Evolutionary conservation across 2,329 filamentous ascomycete genomes (phyloP).

Genomic region (Monosporascus sp.): DNA sequence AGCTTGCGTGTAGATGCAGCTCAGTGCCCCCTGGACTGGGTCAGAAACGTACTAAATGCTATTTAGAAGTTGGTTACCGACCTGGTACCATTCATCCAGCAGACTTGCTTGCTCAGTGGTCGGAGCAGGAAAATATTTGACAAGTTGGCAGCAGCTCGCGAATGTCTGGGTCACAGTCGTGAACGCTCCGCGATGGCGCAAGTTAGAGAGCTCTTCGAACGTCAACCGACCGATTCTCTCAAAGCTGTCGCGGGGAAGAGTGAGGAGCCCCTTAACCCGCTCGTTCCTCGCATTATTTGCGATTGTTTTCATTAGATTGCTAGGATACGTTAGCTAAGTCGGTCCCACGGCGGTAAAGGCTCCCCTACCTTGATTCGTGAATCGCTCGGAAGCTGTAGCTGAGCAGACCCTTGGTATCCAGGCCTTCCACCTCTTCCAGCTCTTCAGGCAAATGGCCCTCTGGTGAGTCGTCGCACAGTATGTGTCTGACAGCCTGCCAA

Average conservation of each 20-base stretch:
- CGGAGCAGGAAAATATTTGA: conserved; percentile 39
- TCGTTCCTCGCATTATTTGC: conserved; percentile 48
- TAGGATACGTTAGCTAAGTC: conserved; percentile 28
- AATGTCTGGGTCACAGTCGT: conserved; percentile 91
- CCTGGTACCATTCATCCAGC: conserved; percentile 67
- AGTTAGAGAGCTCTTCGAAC: conserved; percentile 74
- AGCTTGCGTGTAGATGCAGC: conserved; percentile 67
- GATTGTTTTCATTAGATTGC: conserved; percentile 65
- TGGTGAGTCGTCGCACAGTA: conserved; percentile 90
- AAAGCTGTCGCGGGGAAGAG: conserved; percentile 51
- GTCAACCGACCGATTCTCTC: conserved; percentile 65
- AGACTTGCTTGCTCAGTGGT: conserved; percentile 36
- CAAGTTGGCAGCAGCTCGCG: conserved; percentile 66
- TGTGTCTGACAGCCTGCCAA: conserved; percentile 69
- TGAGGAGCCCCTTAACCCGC: conserved; percentile 37
- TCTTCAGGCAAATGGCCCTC: conserved; percentile 81
- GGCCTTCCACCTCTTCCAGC: conserved; percentile 62
- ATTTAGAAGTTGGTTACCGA: conserved; percentile 25
- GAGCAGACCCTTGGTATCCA: conserved; percentile 81
- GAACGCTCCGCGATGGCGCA: conserved; percentile 89
- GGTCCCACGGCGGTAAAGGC: conserved; percentile 1
- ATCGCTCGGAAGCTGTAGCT: conserved; percentile 94
- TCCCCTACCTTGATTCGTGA: conserved; percentile 78
- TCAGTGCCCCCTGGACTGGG: conserved; percentile 50
- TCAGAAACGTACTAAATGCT: conserved; percentile 5